Conservation (phyloP, 148 eudicot genomes). For the Fagopyrum homotropicum region DNA sequence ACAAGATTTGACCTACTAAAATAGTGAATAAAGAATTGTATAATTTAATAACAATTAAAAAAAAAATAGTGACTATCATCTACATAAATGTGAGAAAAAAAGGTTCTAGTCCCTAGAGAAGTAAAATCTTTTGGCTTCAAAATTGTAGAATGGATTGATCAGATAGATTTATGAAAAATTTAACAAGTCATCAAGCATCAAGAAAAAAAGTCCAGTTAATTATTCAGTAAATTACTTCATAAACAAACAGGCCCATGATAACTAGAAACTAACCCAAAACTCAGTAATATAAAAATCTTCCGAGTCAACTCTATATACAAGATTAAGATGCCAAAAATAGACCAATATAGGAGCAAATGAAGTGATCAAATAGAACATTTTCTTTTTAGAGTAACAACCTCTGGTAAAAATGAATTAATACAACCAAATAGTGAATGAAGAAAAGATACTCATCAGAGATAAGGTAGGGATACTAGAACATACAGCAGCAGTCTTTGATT, state of each 20-base stretch:
- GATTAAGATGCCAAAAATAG: not conserved
- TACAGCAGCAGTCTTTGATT: constrained; percentile 71
- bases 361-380: not conserved
- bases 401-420: not conserved
- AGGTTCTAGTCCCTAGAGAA: not conserved
- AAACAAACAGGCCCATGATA: not conserved
- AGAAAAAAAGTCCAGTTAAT: not conserved
- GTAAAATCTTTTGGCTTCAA: not conserved
- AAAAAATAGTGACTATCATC: not conserved
- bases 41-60: not conserved
- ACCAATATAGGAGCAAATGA: not conserved
- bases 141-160: not conserved
- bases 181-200: not conserved
- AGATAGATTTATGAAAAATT: not conserved
- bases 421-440: not conserved
- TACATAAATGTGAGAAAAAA: not conserved
- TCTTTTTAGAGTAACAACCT: not conserved
- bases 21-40: not conserved
- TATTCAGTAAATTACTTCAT: not conserved
- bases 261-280: not conserved
- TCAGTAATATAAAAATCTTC: not conserved
- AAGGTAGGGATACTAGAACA: constrained; percentile 15
- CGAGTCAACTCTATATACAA: not conserved
- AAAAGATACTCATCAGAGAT: not conserved
- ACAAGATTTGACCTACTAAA: no score